Base-by-base conservation (phyloP, 148 eudicot species). In the Chenopodium berlandieri region DNA sequence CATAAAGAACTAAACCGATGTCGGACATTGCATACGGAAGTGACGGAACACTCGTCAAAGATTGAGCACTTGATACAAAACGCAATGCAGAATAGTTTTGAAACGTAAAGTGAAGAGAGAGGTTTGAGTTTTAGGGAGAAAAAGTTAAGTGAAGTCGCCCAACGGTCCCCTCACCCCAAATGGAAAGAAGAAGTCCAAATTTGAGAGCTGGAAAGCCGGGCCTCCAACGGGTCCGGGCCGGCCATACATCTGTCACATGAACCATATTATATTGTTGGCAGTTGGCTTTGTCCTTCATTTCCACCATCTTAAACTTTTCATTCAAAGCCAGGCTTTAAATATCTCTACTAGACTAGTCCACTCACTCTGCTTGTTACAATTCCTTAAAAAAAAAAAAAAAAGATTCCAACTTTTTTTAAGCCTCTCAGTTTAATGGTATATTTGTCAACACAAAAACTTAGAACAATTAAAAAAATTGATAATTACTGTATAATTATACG, bases 201-300 rank as follows among this genome's bases (percentile, higher is more conserved):
- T 47, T 70, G 10, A 32, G 13, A 66, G 30, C 13, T 22, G 13
- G 10, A 72, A 44, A 72, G 4, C 5, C 2, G 52, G 2, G 54
- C 30, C 34, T 25, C 7, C 0, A n/a, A 25, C 4, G 8, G 20
- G 54, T 14, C 32, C n/a, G 78, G 78, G 22, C 66, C 46, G 14
- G 13, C 78, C 78, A 75, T 27, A 27, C 78, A 75, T 75, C 25
- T 75, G 65, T 75, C 78, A 75, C 78, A 71, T 71, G 44, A 1
- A 25, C 7, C 2, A 19, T n/a, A 31, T 46, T 46, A 52, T 52
- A 12, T 71, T 71, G 22, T 34, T 20, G 9, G 10, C 71, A 68
- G 17, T 30, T 71, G 50, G 6, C 52, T 71, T 71, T 71, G 23
- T 40, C 44, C 44, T 5, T 40, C 44, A 40, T 5, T 40, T 40